Base-by-base conservation (phyloP, 2,329 filamentous ascomycete species). In the Diaporthe citrichinensis region DNA sequence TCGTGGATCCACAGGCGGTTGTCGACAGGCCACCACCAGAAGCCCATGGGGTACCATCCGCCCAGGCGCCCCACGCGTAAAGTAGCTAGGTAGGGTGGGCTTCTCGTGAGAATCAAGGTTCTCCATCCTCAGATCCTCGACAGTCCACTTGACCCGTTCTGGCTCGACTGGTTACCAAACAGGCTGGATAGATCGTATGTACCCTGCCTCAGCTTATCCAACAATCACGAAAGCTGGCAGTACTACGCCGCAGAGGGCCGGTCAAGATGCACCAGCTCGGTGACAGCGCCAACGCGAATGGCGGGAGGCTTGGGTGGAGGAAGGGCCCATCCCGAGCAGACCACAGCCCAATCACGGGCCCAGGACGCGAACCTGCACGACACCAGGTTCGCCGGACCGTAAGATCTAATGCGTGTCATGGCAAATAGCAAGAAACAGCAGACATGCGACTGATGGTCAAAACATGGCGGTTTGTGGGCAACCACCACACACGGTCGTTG, bases 61-160 rank as follows among this genome's bases (percentile, higher is more conserved):
- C 49, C 34, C 34, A 28, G 49, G 28, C 59, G 65, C 62, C 72
- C 72, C 74, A 76, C 75, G 72, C 75, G 75, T 74, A 72, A 72
- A 69, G 72, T 69, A 46, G 41, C 51, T 49, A 49, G 61, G 15
- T 23, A 49, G 44, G 61, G 65, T 69, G 65, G 65, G 65, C 59
- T 72, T 41, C 58, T 46, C n/a, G 23, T 36, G 46, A 69, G 65
- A 41, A 69, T 69, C 72, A 74, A 72, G 75, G 73, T 62, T 62
- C 55, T 71, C 71, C 57, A 39, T 72, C 46, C 71, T 69, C 55
- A 62, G 46, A 72, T 58, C 59, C 59, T 55, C 65, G 49, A 46
- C 57, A 55, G 71, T 34, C 71, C 58, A 73, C 69, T 67, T 67
- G 74, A 46, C 69, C 69, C 44, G 36, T 55, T 57, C 53, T 61